A percentile compares a stretch with the other conserved stretches of the same genome.
Conservation (phyloP, 306 rosid genomes). For the Astragalus glycyphyllos region DNA sequence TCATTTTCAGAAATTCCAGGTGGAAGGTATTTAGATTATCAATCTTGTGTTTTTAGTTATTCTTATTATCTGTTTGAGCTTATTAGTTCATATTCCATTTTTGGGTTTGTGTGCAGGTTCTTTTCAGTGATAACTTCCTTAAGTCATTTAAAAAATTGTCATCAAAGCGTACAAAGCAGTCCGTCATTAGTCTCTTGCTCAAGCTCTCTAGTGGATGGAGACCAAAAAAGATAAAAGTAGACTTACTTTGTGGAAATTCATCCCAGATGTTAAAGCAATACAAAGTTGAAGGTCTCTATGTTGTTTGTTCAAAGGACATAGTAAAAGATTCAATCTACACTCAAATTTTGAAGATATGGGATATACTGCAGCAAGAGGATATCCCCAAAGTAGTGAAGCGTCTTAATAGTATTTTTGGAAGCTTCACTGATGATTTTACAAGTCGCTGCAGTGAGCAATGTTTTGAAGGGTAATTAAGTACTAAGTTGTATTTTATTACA, state of each 20-base stretch:
- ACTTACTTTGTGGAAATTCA: constrained; percentile 55
- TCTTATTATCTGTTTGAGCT: background rate
- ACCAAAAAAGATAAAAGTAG: constrained; percentile 54
- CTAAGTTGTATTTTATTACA: background rate
- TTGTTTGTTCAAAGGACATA: constrained; percentile 66
- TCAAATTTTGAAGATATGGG: constrained; percentile 84
- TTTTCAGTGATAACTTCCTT: constrained; percentile 70
- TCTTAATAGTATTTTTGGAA: constrained; percentile 61
- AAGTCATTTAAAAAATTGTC: constrained; percentile 66
- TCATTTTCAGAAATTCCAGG: constrained; percentile 59
- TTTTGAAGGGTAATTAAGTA: constrained; percentile 58
- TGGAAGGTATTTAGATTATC: constrained; percentile 68
- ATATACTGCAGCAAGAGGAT: constrained; percentile 59
- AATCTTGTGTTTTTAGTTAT: background rate
- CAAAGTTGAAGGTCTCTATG: constrained; percentile 62
- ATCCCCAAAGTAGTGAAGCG: constrained; percentile 64
- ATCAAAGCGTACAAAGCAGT: constrained; percentile 49
- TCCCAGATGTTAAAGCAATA: constrained; percentile 56
- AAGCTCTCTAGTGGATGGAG: constrained; percentile 80
- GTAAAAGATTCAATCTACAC: constrained; percentile 46
- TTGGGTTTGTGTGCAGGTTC: constrained; percentile 50
- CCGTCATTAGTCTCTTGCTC: constrained; percentile 57
- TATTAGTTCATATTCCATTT: background rate
- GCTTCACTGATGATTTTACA: constrained; percentile 60
- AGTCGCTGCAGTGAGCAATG: constrained; percentile 59